Evolutionary conservation across 305 asterid species (phyloP), one percentile per base, ranked within the genome.

Genomic region (Vinca major): DNA sequence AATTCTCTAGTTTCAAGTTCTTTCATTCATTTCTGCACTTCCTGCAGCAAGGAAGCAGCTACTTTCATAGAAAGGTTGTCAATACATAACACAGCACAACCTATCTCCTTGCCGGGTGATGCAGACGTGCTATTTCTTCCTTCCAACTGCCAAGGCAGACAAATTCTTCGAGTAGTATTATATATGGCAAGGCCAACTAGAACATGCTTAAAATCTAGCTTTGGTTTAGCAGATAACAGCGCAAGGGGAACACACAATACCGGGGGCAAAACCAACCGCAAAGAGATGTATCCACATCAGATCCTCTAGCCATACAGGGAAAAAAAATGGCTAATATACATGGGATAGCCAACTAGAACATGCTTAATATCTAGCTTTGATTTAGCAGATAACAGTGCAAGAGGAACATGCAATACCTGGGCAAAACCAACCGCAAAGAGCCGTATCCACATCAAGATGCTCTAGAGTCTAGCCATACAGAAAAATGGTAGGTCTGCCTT

Each of bases 401-500:
- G 41, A 40, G 19, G 5, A 50, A 13, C 20, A 50, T 13, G 16
- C 54, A 50, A 50, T 37, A 39, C 62, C 19, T 40, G 11, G 26
- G 55, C 41, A 64, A 50, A 45, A 26, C 33, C 33, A 26, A 26
- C 33, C 33, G 33, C 33, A 26, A 26, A 26, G 33, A 26, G 1
- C 0, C 33, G 33, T 26, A 26, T 26, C 33, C 33, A 26, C 33
- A 26, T 26, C 33, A 26, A 26, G 33, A 1, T 26, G 33, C 33
- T 26, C 33, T 26, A 8, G 9, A 36, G n/a, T 26, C 33, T 26
- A 26, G 33, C 33, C 33, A 26, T 26, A 26, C 33, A 26, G 33
- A 26, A 26, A 26, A 26, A 64, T 74, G 44, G 75, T 51, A 65
- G 26, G 78, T 47, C 50, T 69, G 78, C 69, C 66, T 64, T 0